These are phyloP conservation scores for Draba incana DNA, from an alignment of 345 rosid genomes.

Conservation along the genomic window DNA sequence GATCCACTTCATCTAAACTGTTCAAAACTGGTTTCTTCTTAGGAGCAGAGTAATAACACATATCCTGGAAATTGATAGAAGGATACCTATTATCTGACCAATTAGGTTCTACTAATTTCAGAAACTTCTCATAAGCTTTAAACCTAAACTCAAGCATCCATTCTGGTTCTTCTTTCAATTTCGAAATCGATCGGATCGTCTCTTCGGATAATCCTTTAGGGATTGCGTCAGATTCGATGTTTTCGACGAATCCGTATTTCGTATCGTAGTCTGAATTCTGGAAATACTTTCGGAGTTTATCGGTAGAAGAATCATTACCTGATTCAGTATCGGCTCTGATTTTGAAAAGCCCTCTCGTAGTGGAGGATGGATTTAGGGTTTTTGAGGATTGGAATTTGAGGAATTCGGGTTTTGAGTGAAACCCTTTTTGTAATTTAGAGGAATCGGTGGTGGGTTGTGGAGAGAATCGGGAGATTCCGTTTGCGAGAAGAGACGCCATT, in stretches of 20 bases:
- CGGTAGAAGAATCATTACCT: conserved; percentile 49
- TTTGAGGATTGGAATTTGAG: conserved; percentile 38
- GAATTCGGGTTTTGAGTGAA: conserved; percentile 43
- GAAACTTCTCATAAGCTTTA: conserved; percentile 73
- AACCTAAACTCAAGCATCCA: conserved; percentile 91
- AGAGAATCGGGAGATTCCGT: conserved; percentile 50
- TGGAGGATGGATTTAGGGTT: conserved; percentile 29
- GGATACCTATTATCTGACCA: conserved; percentile 92
- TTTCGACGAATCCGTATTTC: conserved; percentile 73
- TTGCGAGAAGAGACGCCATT: conserved; percentile 53
- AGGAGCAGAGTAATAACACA: conserved; percentile 93
- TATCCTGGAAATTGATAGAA: conserved; percentile 71
- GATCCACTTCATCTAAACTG: conserved; percentile 89
- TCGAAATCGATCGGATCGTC: conserved; percentile 65
- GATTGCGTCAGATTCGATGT: conserved; percentile 77
- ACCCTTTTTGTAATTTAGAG: conserved; percentile 38
- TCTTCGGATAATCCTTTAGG: conserved; percentile 83
- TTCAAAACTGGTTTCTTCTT: conserved; percentile 78
- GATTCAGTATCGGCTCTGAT: conserved; percentile 57
- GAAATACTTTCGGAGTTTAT: conserved; percentile 69
- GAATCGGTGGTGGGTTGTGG: conserved; percentile 43
- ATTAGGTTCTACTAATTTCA: conserved; percentile 68
- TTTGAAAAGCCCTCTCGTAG: conserved; percentile 27
- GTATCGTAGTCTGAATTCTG: conserved; percentile 68
- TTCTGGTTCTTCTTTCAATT: conserved; percentile 75